A percentile compares a stretch with the other conserved stretches of the same genome.
Conservation (phyloP, 192 early-diverging fungal genomes). For the Linnemannia zychae region DNA sequence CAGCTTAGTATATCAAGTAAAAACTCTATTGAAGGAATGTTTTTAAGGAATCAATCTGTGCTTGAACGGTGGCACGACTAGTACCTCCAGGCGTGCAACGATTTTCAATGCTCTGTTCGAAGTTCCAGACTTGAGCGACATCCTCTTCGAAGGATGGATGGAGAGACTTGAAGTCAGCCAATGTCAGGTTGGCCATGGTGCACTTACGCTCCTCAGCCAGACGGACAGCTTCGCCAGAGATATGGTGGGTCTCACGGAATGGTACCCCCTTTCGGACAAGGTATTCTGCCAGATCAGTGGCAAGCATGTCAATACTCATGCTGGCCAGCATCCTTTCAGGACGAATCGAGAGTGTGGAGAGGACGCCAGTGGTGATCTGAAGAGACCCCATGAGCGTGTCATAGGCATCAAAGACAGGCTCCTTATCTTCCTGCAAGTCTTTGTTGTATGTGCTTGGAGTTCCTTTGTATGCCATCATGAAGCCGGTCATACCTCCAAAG, state of each 20-base stretch:
- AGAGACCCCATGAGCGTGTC: constrained; percentile 92
- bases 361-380: constrained; percentile 92
- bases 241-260: constrained; percentile 99
- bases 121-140: constrained; percentile 89
- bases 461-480: constrained; percentile 99
- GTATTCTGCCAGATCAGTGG: constrained; percentile 98
- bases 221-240: constrained; percentile 94
- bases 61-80: constrained; percentile 78
- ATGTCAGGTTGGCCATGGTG: constrained; percentile 78
- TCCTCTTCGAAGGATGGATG: constrained; percentile 90
- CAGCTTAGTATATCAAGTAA: constrained; percentile 2
- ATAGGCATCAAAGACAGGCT: constrained; percentile 96
- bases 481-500: constrained; percentile 95
- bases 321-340: constrained; percentile 85
- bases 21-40: constrained; percentile 19
- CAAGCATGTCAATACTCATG: constrained; percentile 95
- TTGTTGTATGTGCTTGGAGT: constrained; percentile 99
- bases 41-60: constrained; percentile 86
- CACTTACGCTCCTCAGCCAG: constrained; percentile 91
- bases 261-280: constrained; percentile 98
- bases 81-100: constrained; percentile 93
- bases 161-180: constrained; percentile 86
- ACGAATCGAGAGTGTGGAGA: constrained; percentile 92
- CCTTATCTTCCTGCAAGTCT: constrained; percentile 99
- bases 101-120: constrained; percentile 91